Percentiles rank a stretch among this genome's conserved stretches.
Conservation (phyloP, 345 rosid species). For the Cardiospermum halicacabum region DNA sequence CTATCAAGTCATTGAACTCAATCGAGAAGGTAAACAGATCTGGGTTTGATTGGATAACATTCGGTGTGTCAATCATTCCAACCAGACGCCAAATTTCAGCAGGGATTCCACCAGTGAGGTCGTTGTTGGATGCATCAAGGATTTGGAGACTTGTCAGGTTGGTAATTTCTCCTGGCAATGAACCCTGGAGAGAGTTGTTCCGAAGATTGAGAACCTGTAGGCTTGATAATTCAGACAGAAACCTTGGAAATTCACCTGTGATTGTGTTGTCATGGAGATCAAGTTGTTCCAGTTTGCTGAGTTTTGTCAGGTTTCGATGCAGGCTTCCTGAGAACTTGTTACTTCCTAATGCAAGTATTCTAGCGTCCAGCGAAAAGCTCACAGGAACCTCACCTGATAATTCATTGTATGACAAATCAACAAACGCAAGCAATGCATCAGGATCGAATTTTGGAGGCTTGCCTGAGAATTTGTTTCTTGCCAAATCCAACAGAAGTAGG, state of each 20-base stretch:
- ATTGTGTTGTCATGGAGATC: slow-evolving; percentile 32
- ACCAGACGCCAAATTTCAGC: slow-evolving; percentile 17
- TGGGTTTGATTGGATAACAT: background rate
- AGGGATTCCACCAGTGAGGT: slow-evolving; percentile 23
- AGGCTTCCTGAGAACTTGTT: slow-evolving; percentile 27
- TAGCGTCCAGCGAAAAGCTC: slow-evolving; percentile 19
- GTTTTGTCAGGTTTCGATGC: slow-evolving; percentile 21
- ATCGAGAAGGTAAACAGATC: slow-evolving; percentile 14
- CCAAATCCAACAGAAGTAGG: slow-evolving; percentile 27
- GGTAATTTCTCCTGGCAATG: slow-evolving; percentile 16
- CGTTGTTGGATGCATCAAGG: slow-evolving; percentile 31
- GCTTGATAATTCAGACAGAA: slow-evolving; percentile 21
- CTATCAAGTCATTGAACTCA: slow-evolving; percentile 23
- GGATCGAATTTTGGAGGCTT: slow-evolving; percentile 21
- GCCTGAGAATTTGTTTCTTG: slow-evolving; percentile 29
- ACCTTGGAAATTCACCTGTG: slow-evolving; percentile 27
- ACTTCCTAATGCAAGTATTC: slow-evolving; percentile 20
- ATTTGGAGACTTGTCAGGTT: slow-evolving; percentile 27
- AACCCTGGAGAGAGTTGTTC: slow-evolving; percentile 26
- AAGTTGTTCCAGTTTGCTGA: slow-evolving; percentile 28
- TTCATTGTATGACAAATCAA: slow-evolving; percentile 30
- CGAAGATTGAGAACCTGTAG: slow-evolving; percentile 26
- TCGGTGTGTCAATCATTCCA: slow-evolving; percentile 27
- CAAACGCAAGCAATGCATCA: slow-evolving; percentile 16
- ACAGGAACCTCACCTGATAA: slow-evolving; percentile 31